A percentile compares a stretch with the other conserved stretches of the same genome.
Evolutionary conservation across 2,329 filamentous ascomycete genomes (phyloP).

Genomic region (Penicillium psychrosexuale): DNA sequence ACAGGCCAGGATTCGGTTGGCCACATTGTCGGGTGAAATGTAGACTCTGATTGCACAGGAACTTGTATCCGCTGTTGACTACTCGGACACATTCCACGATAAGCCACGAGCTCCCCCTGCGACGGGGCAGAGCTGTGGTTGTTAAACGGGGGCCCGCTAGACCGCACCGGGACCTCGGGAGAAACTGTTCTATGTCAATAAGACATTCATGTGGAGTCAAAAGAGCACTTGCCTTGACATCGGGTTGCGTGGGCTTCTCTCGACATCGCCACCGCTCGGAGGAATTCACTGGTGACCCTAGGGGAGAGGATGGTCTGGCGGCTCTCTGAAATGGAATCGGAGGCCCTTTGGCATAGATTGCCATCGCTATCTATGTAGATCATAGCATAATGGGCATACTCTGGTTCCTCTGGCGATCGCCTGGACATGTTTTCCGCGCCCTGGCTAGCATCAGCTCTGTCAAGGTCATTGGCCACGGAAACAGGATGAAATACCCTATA

Average conservation of each 20-base stretch:
- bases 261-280: slow-evolving; percentile 30
- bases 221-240: slow-evolving; percentile 18
- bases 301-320: slow-evolving; percentile 30
- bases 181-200: slow-evolving; percentile 1
- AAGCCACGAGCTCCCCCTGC: slow-evolving; percentile 2
- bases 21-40: slow-evolving; percentile 13
- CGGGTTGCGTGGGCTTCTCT: slow-evolving; percentile 18
- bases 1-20: slow-evolving; percentile 8
- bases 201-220: not conserved
- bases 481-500: not conserved
- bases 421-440: slow-evolving; percentile 18
- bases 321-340: slow-evolving; percentile 28
- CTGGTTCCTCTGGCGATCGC: slow-evolving; percentile 21
- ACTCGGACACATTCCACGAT: not conserved
- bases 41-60: not conserved
- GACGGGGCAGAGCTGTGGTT: not conserved
- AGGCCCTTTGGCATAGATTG: slow-evolving; percentile 31
- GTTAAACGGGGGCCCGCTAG: slow-evolving; percentile 3
- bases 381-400: slow-evolving; percentile 31
- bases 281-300: slow-evolving; percentile 29
- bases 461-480: not conserved
- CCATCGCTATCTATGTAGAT: slow-evolving; percentile 33
- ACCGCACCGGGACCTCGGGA: not conserved
- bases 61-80: slow-evolving; percentile 1
- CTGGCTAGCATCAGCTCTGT: slow-evolving; percentile 14